A percentile compares a stretch with the other conserved stretches of the same genome.
phyloP scores from a whole-genome alignment of 2,329 filamentous ascomycete genomes.

The Paramyrothecium sp. region DNA sequence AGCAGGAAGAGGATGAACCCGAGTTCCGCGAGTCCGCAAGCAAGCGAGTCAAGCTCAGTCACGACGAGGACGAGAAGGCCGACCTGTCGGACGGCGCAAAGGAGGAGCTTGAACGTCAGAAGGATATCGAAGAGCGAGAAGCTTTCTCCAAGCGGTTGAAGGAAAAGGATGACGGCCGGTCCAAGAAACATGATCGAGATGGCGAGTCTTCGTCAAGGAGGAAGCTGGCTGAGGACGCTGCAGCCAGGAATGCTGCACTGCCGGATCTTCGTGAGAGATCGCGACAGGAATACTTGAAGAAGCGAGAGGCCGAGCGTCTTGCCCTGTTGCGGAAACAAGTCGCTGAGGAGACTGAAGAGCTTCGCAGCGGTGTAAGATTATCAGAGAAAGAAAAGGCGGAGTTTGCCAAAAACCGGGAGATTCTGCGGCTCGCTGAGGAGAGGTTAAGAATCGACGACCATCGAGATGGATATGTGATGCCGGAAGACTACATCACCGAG shows the following conservation, averaged over 20 bases:
- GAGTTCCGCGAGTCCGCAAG: slow-evolving; percentile 68
- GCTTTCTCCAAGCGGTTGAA: slow-evolving; percentile 76
- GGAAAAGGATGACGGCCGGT: slow-evolving; percentile 67
- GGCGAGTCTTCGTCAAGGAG: slow-evolving; percentile 58
- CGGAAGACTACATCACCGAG: slow-evolving; percentile 92
- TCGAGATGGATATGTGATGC: slow-evolving; percentile 87
- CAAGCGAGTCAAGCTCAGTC: slow-evolving; percentile 66
- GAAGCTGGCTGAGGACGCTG: slow-evolving; percentile 49
- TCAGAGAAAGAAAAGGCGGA: slow-evolving; percentile 80
- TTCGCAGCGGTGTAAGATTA: slow-evolving; percentile 72
- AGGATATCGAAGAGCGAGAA: slow-evolving; percentile 73
- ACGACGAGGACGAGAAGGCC: slow-evolving; percentile 44
- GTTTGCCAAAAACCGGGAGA: slow-evolving; percentile 84
- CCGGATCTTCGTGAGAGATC: slow-evolving; percentile 80
- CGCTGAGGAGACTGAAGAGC: slow-evolving; percentile 79
- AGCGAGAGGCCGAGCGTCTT: slow-evolving; percentile 82
- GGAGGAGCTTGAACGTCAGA: slow-evolving; percentile 56
- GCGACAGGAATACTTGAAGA: slow-evolving; percentile 89
- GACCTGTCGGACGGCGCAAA: slow-evolving; percentile 60
- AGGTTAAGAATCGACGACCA: slow-evolving; percentile 86
- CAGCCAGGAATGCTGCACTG: slow-evolving; percentile 68
- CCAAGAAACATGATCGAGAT: slow-evolving; percentile 65
- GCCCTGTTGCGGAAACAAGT: slow-evolving; percentile 89
- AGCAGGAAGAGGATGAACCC: slow-evolving; percentile 44
- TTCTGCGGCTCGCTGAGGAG: slow-evolving; percentile 79